Evolutionary conservation across 345 rosid genomes (phyloP).

Genomic region (Limnanthes douglasii): DNA sequence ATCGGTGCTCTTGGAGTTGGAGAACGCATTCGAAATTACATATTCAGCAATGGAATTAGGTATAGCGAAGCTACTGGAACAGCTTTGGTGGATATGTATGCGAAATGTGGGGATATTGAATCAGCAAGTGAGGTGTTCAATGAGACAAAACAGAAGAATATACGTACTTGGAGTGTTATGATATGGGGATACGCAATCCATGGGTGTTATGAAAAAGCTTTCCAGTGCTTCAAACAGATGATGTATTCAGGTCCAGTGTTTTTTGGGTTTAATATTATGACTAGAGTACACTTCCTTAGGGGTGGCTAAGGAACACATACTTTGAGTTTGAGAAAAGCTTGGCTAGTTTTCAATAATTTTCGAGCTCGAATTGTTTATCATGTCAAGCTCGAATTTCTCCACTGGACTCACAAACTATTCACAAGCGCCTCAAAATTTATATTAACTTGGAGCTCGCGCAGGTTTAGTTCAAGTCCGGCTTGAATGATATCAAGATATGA

Average conservation of each 20-base stretch:
- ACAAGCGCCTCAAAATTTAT: too few species aligned
- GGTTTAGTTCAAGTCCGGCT: too few species aligned
- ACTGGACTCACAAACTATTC: too few species aligned
- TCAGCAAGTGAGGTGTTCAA: slow-evolving; percentile 33
- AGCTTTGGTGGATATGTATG: slow-evolving; percentile 48
- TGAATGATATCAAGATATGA: too few species aligned
- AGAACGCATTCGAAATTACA: slow-evolving; percentile 23
- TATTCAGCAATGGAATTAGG: slow-evolving; percentile 19
- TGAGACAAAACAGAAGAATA: slow-evolving; percentile 28
- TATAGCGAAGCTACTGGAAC: slow-evolving; percentile 27
- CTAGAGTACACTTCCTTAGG: slow-evolving; percentile 1
- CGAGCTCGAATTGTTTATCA: too few species aligned
- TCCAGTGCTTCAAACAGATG: slow-evolving; percentile 46
- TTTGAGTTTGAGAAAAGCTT: too few species aligned
- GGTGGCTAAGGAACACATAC: too few species aligned
- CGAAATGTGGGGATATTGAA: slow-evolving; percentile 47
- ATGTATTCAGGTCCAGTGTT: slow-evolving; percentile 29
- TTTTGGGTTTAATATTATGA: neutral
- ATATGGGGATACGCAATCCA: slow-evolving; percentile 58
- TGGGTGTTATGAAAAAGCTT: slow-evolving; percentile 30
- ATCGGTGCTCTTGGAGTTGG: slow-evolving; percentile 50
- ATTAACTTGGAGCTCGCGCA: too few species aligned
- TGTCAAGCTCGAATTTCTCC: too few species aligned
- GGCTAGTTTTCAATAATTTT: too few species aligned
- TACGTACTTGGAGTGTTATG: slow-evolving; percentile 49